A percentile compares a stretch with the other conserved stretches of the same genome.
Conservation (phyloP, 2,329 filamentous ascomycete species). For the Penicillium sclerotiorum region DNA sequence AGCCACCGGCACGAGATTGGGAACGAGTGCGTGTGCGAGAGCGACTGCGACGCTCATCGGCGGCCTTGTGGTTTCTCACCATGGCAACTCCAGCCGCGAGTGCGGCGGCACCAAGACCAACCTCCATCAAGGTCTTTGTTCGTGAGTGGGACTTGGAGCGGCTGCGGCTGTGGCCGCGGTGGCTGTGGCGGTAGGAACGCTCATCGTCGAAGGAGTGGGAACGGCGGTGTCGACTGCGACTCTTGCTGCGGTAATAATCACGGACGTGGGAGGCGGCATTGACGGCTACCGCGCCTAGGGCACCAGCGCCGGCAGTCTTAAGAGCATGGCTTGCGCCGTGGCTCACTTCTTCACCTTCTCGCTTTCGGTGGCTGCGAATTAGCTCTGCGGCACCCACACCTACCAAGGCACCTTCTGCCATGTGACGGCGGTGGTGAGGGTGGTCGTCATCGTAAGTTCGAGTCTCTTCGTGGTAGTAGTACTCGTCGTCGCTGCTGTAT, state of each 20-base stretch:
- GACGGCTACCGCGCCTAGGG: conserved; percentile 63
- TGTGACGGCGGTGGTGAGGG: conserved; percentile 58
- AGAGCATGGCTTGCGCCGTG: conserved; percentile 52
- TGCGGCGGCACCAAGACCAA: conserved; percentile 58
- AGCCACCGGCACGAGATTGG: conserved; percentile 41
- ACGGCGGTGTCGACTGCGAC: conserved; percentile 48
- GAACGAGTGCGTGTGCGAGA: conserved; percentile 54
- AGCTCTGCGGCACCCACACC: conserved; percentile 64
- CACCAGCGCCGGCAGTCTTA: conserved; percentile 61
- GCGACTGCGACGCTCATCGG: conserved; percentile 51
- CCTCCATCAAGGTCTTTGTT: conserved; percentile 55
- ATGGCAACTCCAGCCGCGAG: conserved; percentile 64
- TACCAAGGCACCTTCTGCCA: conserved; percentile 64
- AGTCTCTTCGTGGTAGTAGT: conserved; percentile 59
- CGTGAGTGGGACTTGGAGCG: conserved; percentile 54
- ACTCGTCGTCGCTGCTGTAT: conserved; percentile 63
- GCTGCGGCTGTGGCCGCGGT: conserved; percentile 40
- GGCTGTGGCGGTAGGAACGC: conserved; percentile 35
- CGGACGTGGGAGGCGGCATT: conserved; percentile 57
- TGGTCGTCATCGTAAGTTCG: conserved; percentile 50
- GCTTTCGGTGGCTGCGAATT: conserved; percentile 60
- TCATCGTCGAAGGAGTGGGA: conserved; percentile 46
- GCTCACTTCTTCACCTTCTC: conserved; percentile 58
- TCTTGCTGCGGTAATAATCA: conserved; percentile 53
- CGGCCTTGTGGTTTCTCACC: conserved; percentile 55